phyloP scores from a whole-genome alignment of 2,329 filamentous ascomycete species.

The Phialophora expanda region DNA sequence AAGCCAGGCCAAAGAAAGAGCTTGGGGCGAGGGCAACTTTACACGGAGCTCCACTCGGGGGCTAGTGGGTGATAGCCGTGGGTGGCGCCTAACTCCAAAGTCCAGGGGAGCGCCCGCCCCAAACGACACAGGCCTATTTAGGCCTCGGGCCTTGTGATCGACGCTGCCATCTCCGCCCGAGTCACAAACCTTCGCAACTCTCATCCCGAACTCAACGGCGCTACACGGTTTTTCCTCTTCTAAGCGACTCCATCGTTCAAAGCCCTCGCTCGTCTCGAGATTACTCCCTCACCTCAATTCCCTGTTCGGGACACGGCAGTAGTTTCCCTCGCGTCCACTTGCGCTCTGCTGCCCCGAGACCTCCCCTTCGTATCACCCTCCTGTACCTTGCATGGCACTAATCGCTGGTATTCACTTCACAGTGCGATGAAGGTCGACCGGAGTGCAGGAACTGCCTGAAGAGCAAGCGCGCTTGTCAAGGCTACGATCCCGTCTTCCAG shows the following conservation, averaged over 20 bases:
- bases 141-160: constrained; percentile 25
- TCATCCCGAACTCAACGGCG: constrained; percentile 21
- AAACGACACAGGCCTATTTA: constrained; percentile 18
- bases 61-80: constrained; percentile 24
- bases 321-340: constrained; percentile 24
- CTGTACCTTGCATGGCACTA: constrained; percentile 22
- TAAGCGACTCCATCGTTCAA: constrained; percentile 25
- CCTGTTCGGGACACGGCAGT: constrained; percentile 17
- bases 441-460: constrained; percentile 76
- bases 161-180: constrained; percentile 26
- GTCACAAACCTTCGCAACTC: constrained; percentile 29
- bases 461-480: constrained; percentile 70
- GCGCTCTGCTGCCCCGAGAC: background rate
- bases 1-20: constrained; percentile 10
- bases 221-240: constrained; percentile 21
- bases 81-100: constrained; percentile 22
- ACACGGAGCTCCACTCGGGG: constrained; percentile 34
- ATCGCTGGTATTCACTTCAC: constrained; percentile 33
- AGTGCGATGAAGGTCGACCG: constrained; percentile 97
- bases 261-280: constrained; percentile 23
- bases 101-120: constrained; percentile 19
- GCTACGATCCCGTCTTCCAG: constrained; percentile 73
- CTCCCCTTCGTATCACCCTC: constrained; percentile 5
- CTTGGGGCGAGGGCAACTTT: constrained; percentile 30
- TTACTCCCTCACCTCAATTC: constrained; percentile 9